phyloP scores from a whole-genome alignment of 2,329 filamentous ascomycete species.

The Curvularia lunata region DNA sequence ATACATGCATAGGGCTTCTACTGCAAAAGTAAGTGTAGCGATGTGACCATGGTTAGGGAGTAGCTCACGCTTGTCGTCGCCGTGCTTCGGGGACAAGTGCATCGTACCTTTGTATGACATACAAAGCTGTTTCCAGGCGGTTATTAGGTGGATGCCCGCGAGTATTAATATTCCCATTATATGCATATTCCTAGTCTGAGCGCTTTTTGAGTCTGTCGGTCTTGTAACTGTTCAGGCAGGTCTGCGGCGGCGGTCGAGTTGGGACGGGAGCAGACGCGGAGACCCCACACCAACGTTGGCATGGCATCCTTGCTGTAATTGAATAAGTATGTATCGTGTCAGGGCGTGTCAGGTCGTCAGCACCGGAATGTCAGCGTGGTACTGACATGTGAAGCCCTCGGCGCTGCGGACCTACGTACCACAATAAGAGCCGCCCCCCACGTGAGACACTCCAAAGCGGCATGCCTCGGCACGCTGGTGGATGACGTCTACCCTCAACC shows the following conservation, averaged over 20 bases:
- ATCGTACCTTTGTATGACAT: conserved; percentile 65
- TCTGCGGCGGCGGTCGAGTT: conserved; percentile 51
- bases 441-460: conserved; percentile 17
- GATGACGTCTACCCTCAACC: conserved; percentile 40
- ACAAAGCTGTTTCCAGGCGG: conserved; percentile 51
- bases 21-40: neutral
- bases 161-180: conserved; percentile 34
- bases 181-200: neutral
- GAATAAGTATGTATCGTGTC: neutral
- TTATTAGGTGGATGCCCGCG: conserved; percentile 32
- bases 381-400: conserved; percentile 19
- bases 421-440: conserved; percentile 8
- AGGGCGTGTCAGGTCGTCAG: conserved; percentile 21
- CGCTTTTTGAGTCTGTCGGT: neutral
- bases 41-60: neutral
- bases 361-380: conserved; percentile 22
- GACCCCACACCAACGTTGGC: conserved; percentile 12
- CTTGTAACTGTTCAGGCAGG: conserved; percentile 67
- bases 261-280: conserved; percentile 15
- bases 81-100: conserved; percentile 63
- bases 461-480: conserved; percentile 37
- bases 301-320: neutral
- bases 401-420: neutral
- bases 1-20: neutral
- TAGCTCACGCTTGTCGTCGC: conserved; percentile 61